Evolutionary conservation across 257 asterid genomes (phyloP), one percentile per base, ranked within the genome.

Genomic region (Petrea volubilis): DNA sequence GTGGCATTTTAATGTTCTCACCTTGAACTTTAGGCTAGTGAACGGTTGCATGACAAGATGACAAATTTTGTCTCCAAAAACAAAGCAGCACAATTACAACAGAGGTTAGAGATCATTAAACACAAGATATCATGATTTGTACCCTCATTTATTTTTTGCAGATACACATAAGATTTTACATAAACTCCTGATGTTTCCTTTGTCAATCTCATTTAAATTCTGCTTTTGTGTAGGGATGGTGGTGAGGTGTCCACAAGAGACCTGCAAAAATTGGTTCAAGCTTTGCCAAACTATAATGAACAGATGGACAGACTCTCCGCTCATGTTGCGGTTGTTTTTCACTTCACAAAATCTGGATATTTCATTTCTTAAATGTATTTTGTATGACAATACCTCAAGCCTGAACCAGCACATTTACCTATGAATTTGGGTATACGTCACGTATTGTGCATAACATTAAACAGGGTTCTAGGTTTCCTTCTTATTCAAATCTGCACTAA

Each of bases 41-140:
- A 91, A 75, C 77, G 81, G 82, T 82, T 95, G 83, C 75, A 72
- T 13, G 98, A 95, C 70, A 95, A 92, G 89, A 86, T 95, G 93
- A 77, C 86, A 34, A 88, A 86, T 79, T 95, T 95, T 74, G 87
- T 82, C 57, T 71, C 96, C 29, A 95, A 95, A 89, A 95, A 95
- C 79, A 95, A 95, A 84, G 99, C 99, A 77, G 99, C 99, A 56
- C 98, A 92, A 70, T 77, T 95, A 76, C 97, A 92, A 73, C 96
- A 92, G 78, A 94, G 93, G 99, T 94, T 77, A 75, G 89, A 74
- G 65, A 23, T 49, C 20, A 34, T 60, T 27, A 44, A n/a, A 68
- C 18, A 50, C 62, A 15, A 17, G 62, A 8, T 4, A 33, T 33
- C 38, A 33, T 33, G 38, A 33, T 8, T 8, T 4, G 38, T 33